A percentile compares a stretch with the other conserved stretches of the same genome.
These are phyloP conservation scores for Melaleuca quinquenervia DNA, from an alignment of 345 rosid species.

Conservation along the genomic window DNA sequence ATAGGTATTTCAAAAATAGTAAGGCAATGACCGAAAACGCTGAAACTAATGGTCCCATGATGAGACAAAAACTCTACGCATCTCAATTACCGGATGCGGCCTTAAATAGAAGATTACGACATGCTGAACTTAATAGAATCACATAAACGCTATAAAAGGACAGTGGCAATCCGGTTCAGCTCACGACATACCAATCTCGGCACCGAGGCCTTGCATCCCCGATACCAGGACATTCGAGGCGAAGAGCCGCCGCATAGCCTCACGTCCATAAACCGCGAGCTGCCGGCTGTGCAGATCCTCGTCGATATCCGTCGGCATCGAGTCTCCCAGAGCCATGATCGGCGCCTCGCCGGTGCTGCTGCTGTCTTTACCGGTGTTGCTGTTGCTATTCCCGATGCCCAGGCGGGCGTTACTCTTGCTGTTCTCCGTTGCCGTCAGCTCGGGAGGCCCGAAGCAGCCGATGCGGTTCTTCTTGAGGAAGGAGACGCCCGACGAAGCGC, in stretches of 20 bases:
- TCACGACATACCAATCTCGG: constrained; percentile 59
- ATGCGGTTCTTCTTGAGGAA: constrained; percentile 50
- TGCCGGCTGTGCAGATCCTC: constrained; percentile 97
- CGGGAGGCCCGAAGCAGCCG: constrained; percentile 6
- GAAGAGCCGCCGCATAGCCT: constrained; percentile 91
- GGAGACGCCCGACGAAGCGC: constrained; percentile 17
- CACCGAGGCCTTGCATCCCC: constrained; percentile 91
- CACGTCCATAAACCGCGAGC: constrained; percentile 97
- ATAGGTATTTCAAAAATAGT: background rate
- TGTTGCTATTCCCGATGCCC: constrained; percentile 3
- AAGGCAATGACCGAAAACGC: background rate
- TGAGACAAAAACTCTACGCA: background rate
- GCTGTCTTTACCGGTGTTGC: background rate
- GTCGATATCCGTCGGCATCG: constrained; percentile 62
- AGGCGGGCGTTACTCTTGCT: constrained; percentile 2
- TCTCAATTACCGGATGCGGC: background rate
- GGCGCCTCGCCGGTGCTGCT: constrained; percentile 2
- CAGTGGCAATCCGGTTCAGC: background rate
- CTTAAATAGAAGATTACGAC: background rate
- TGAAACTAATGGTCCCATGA: background rate
- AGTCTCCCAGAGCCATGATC: constrained; percentile 59
- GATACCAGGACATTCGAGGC: constrained; percentile 79
- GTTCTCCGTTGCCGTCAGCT: constrained; percentile 6
- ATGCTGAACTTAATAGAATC: background rate
- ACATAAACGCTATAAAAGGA: background rate